phyloP scores from a whole-genome alignment of 768 basidiomycete species.

The Tricholoma matsutake region DNA sequence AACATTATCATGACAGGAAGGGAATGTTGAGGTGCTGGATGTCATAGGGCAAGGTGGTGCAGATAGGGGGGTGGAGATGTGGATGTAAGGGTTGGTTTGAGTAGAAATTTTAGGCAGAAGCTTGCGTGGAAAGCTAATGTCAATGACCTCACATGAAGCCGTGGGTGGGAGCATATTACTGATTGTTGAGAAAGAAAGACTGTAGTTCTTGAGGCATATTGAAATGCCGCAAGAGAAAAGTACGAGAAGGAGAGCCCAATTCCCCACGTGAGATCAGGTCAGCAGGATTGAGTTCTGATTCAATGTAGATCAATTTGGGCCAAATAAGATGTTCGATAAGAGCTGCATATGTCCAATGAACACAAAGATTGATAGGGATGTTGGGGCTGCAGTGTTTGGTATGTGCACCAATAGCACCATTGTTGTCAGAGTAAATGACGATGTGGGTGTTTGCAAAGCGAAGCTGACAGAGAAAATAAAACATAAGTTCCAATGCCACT shows the following conservation, averaged over 20 bases:
- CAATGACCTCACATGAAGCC: too few relatives aligned
- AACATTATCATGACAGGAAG: too few relatives aligned
- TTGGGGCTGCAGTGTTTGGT: background rate
- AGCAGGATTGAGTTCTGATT: background rate
- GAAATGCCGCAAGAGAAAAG: too few relatives aligned
- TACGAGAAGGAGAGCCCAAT: background rate
- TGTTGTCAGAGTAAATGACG: constrained; percentile 3
- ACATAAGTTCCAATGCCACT: constrained; percentile 9
- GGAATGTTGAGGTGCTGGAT: too few relatives aligned
- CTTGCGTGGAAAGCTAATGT: too few relatives aligned
- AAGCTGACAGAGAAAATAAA: constrained; percentile 1
- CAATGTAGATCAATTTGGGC: background rate
- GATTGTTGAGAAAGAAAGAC: too few relatives aligned
- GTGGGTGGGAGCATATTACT: too few relatives aligned
- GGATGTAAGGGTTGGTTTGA: too few relatives aligned
- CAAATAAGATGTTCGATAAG: background rate
- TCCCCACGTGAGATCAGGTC: constrained; percentile 2
- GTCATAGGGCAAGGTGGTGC: too few relatives aligned
- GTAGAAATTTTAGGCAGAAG: too few relatives aligned
- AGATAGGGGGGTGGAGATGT: too few relatives aligned
- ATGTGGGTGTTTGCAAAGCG: background rate
- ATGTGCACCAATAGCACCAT: constrained; percentile 6
- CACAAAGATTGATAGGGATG: background rate
- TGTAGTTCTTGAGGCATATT: too few relatives aligned
- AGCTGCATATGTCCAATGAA: background rate